phyloP scores from a whole-genome alignment of 768 basidiomycete genomes.

The Zangia roseola region DNA sequence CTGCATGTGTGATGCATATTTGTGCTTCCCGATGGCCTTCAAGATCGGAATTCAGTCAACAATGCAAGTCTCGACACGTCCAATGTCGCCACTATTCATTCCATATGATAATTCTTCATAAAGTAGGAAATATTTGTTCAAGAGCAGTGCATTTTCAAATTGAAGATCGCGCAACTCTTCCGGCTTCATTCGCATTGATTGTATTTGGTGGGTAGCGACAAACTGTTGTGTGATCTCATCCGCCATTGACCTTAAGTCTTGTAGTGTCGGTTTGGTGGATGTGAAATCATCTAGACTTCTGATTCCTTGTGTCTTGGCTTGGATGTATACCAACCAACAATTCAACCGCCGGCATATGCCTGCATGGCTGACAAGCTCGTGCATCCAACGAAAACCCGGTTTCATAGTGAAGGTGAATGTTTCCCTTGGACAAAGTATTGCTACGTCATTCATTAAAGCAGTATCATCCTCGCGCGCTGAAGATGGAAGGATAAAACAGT shows the following conservation, averaged over 20 bases:
- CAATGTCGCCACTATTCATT: constrained; percentile 36
- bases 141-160: constrained; percentile 33
- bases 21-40: constrained; percentile 33
- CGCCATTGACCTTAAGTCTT: constrained; percentile 28
- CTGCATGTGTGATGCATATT: constrained; percentile 32
- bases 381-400: constrained; percentile 38
- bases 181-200: no score
- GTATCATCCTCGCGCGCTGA: constrained; percentile 5
- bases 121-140: constrained; percentile 35
- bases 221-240: constrained; percentile 7
- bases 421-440: constrained; percentile 13
- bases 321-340: constrained; percentile 24
- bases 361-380: constrained; percentile 34
- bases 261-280: constrained; percentile 10
- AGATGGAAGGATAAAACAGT: constrained; percentile 7
- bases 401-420: constrained; percentile 8
- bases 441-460: constrained; percentile 22
- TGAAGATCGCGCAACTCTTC: constrained; percentile 27
- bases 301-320: constrained; percentile 9
- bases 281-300: constrained; percentile 16
- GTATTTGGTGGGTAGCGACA: constrained; percentile 4
- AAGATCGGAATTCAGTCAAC: constrained; percentile 29
- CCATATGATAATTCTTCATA: constrained; percentile 40
- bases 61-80: constrained; percentile 26
- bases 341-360: constrained; percentile 28